Evolutionary conservation across 2,329 filamentous ascomycete species (phyloP).

Genomic region (Monilinia aucupariae): DNA sequence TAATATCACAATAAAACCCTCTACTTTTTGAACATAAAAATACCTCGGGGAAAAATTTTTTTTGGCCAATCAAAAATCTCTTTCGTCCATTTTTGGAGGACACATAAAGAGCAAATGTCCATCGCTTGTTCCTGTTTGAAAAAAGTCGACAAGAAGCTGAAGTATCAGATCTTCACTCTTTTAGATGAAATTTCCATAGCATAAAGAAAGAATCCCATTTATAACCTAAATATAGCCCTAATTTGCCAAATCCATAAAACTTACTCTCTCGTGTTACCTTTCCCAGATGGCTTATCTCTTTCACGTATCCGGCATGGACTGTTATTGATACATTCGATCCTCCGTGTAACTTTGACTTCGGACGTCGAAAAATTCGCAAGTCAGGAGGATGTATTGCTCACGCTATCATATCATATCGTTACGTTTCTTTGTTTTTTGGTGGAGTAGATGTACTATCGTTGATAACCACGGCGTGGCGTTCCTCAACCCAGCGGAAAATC

Average conservation of each 20-base stretch:
- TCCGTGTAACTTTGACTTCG: background rate
- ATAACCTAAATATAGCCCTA: background rate
- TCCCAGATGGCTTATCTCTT: conserved; percentile 2
- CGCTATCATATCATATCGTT: background rate
- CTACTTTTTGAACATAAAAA: background rate
- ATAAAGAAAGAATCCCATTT: background rate
- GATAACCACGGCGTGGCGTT: conserved; percentile 22
- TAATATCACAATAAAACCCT: background rate
- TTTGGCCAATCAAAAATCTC: background rate
- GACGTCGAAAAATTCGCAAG: background rate
- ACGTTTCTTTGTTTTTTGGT: background rate
- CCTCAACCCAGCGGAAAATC: conserved; percentile 20
- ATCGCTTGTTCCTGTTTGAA: background rate
- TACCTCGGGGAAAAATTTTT: background rate
- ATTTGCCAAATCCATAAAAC: background rate
- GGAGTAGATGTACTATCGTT: conserved; percentile 13
- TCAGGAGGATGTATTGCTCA: conserved; percentile 2
- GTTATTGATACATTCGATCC: background rate
- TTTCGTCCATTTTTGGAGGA: background rate
- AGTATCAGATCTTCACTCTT: conserved; percentile 1
- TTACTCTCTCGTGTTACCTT: background rate
- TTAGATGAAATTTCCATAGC: background rate
- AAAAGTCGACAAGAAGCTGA: background rate
- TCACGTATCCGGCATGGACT: conserved; percentile 7
- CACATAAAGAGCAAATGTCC: background rate